Evolutionary conservation across 2,329 filamentous ascomycete genomes (phyloP).

Genomic region (Decorospora gaudefroyi): DNA sequence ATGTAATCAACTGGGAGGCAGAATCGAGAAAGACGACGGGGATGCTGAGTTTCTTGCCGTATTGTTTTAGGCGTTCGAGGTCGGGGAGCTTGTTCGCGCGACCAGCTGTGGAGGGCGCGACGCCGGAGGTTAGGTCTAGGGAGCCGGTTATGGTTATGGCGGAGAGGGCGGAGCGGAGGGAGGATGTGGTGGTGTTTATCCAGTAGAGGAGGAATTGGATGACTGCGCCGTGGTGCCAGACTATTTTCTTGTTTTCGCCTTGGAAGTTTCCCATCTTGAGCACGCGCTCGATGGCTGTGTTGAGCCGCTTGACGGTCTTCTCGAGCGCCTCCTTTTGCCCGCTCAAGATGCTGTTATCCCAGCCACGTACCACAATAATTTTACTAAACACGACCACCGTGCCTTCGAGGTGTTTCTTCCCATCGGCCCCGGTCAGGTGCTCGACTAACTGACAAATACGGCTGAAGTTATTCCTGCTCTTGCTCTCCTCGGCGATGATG

Average conservation of each 20-base stretch:
- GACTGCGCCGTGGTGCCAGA: slow-evolving; percentile 44
- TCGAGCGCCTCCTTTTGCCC: slow-evolving; percentile 19
- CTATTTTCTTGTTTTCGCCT: slow-evolving; percentile 23
- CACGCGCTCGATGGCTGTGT: slow-evolving; percentile 28
- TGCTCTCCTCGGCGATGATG: slow-evolving; percentile 34
- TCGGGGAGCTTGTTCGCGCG: slow-evolving; percentile 28
- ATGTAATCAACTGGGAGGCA: slow-evolving; percentile 26
- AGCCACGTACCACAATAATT: slow-evolving; percentile 39
- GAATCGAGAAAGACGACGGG: slow-evolving; percentile 39
- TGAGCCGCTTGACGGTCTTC: slow-evolving; percentile 31
- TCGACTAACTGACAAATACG: slow-evolving; percentile 37
- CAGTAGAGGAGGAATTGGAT: slow-evolving; percentile 36
- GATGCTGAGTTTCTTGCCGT: slow-evolving; percentile 31
- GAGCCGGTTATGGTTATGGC: slow-evolving; percentile 35
- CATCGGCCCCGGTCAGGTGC: slow-evolving; percentile 29
- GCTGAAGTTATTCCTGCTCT: slow-evolving; percentile 24
- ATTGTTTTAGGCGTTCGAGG: slow-evolving; percentile 32
- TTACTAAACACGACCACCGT: slow-evolving; percentile 30
- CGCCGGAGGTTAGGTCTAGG: slow-evolving; percentile 22
- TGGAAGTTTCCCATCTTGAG: slow-evolving; percentile 19
- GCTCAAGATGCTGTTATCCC: slow-evolving; percentile 23
- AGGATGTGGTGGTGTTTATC: slow-evolving; percentile 35
- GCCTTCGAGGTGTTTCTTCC: slow-evolving; percentile 33
- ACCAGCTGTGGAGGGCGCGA: slow-evolving; percentile 30
- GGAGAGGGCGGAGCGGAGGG: slow-evolving; percentile 26